Conservation (phyloP, 2,329 filamentous ascomycete genomes). For the Calonectria hawksworthii region DNA sequence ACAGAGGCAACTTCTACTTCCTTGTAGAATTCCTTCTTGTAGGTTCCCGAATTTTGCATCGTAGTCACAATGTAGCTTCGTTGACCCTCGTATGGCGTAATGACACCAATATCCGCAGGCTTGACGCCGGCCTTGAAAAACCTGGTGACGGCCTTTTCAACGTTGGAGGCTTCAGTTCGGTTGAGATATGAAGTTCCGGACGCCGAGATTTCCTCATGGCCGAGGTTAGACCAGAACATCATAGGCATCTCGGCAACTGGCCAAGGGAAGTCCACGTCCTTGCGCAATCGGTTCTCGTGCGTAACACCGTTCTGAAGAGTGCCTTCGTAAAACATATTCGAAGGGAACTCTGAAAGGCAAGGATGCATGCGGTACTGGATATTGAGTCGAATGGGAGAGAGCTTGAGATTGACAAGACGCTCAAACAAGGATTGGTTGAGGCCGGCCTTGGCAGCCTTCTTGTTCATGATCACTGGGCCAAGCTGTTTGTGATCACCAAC, state of each 20-base stretch:
- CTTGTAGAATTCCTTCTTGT: conserved; percentile 99
- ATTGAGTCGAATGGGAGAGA: conserved; percentile 91
- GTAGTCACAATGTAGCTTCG: conserved; percentile 98
- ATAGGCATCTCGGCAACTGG: conserved; percentile 93
- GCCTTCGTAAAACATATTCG: conserved; percentile 99
- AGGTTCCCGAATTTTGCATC: conserved; percentile 98
- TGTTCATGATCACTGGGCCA: conserved; percentile 99
- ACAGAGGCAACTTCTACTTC: conserved; percentile 98
- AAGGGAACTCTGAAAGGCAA: conserved; percentile 95
- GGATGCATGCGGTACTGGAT: conserved; percentile 99
- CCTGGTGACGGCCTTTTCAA: conserved; percentile 97
- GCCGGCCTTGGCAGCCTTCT: conserved; percentile 98
- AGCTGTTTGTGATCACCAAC: conserved; percentile 99
- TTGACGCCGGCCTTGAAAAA: conserved; percentile 99
- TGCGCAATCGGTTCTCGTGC: conserved; percentile 86
- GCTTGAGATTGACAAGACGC: conserved; percentile 91
- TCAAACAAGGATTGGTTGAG: conserved; percentile 99
- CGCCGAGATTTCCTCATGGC: conserved; percentile 97
- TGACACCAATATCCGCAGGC: conserved; percentile 93
- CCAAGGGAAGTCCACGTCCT: conserved; percentile 98
- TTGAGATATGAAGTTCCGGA: conserved; percentile 99
- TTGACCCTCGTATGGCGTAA: conserved; percentile 98
- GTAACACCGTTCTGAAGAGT: conserved; percentile 97
- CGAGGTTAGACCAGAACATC: conserved; percentile 99
- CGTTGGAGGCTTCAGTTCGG: conserved; percentile 95